Evolutionary conservation across 2,329 filamentous ascomycete species (phyloP).

Genomic region (Chrysosphaeria jannelii): DNA sequence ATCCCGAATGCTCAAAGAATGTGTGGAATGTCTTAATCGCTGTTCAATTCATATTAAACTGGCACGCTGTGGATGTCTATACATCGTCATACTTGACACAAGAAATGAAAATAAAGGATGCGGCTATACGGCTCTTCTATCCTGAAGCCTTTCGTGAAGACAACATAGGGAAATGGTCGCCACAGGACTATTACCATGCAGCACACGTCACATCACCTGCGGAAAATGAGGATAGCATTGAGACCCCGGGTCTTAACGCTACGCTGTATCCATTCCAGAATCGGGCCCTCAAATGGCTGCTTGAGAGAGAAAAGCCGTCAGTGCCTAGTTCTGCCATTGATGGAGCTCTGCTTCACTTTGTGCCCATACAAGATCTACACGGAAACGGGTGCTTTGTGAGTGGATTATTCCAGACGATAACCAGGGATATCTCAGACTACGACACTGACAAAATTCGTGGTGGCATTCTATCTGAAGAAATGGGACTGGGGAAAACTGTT

Average conservation of each 20-base stretch:
- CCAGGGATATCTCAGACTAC: too few relatives aligned
- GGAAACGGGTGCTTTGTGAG: slow-evolving; percentile 15
- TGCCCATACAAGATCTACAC: slow-evolving; percentile 12
- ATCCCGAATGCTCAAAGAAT: too few relatives aligned
- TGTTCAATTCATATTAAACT: too few relatives aligned
- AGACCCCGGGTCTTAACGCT: slow-evolving; percentile 15
- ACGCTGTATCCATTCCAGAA: slow-evolving; percentile 43
- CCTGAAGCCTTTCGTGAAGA: too few relatives aligned
- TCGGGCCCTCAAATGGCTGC: slow-evolving; percentile 37
- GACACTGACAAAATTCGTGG: too few relatives aligned
- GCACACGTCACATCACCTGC: slow-evolving; percentile 26
- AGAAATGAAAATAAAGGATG: too few relatives aligned
- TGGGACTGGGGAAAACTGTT: slow-evolving; percentile 58
- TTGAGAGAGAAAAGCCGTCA: slow-evolving; percentile 36
- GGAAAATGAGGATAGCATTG: slow-evolving; percentile 10
- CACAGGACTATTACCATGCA: slow-evolving; percentile 35
- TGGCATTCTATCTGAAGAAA: slow-evolving; percentile 50
- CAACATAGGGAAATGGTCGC: slow-evolving; percentile 11
- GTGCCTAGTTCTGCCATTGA: too few relatives aligned
- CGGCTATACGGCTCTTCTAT: too few relatives aligned
- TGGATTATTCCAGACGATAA: slow-evolving; percentile 27
- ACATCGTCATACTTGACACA: too few relatives aligned
- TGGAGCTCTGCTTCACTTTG: too few relatives aligned
- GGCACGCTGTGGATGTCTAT: too few relatives aligned
- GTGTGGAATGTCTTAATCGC: too few relatives aligned